phyloP scores from a whole-genome alignment of 1,284 basidiomycete species.

The Spongiforma sp. region DNA sequence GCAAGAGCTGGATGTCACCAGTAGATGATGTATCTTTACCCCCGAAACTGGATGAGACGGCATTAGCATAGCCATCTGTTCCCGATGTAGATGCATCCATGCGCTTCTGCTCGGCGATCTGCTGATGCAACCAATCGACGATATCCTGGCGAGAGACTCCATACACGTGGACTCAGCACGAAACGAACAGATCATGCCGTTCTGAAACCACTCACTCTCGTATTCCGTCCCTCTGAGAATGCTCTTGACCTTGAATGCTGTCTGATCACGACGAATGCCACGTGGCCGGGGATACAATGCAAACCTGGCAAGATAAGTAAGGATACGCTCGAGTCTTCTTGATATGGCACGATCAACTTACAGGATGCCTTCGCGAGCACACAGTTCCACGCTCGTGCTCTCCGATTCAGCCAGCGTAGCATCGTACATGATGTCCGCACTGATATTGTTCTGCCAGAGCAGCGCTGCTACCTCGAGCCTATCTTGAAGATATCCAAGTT shows the following conservation, averaged over 20 bases:
- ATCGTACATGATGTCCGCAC: constrained; percentile 89
- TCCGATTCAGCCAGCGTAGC: constrained; percentile 63
- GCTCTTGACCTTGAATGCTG: constrained; percentile 82
- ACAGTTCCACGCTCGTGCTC: constrained; percentile 64
- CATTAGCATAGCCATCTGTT: constrained; percentile 48
- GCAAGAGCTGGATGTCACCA: constrained; percentile 63
- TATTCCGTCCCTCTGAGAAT: constrained; percentile 76
- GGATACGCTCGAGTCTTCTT: too few species aligned
- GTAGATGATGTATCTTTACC: constrained; percentile 48
- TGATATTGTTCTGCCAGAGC: constrained; percentile 83
- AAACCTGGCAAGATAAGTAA: constrained; percentile 52
- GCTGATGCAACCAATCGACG: constrained; percentile 72
- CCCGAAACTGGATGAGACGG: constrained; percentile 31
- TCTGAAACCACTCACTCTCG: constrained; percentile 53
- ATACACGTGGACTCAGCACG: constrained; percentile 1
- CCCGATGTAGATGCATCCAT: constrained; percentile 70
- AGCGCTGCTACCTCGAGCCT: constrained; percentile 79
- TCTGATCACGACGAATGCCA: constrained; percentile 58
- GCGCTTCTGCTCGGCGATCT: constrained; percentile 78
- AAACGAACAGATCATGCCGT: neutral
- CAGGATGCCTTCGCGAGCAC: constrained; percentile 80
- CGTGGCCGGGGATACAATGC: constrained; percentile 72
- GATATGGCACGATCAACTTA: constrained; percentile 43
- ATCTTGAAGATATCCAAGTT: constrained; percentile 75
- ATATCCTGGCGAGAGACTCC: constrained; percentile 74